These are phyloP conservation scores for Candida pseudofarinosa DNA, from an alignment of 805 yeast species.

Conservation along the genomic window DNA sequence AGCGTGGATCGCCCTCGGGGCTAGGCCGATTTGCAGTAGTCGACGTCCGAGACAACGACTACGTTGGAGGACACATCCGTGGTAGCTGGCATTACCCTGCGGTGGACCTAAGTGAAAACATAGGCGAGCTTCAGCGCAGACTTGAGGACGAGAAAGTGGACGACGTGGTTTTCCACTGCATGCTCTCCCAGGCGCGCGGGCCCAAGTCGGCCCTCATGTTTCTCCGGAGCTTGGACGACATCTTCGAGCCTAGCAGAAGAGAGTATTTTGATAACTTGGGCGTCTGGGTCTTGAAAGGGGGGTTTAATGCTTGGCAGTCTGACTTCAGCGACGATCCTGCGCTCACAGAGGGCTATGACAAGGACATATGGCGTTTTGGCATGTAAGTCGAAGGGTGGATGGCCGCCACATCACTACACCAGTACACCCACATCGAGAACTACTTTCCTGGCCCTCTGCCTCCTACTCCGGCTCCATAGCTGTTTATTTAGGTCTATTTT, in stretches of 20 bases:
- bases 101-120: slow-evolving; percentile 33
- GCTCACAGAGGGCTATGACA: slow-evolving; percentile 52
- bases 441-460: neutral
- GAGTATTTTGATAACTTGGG: slow-evolving; percentile 33
- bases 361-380: slow-evolving; percentile 32
- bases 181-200: slow-evolving; percentile 86
- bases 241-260: slow-evolving; percentile 18
- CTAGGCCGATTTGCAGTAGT: slow-evolving; percentile 50
- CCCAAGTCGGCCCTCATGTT: slow-evolving; percentile 77
- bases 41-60: slow-evolving; percentile 85
- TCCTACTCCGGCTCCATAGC: neutral
- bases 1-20: slow-evolving; percentile 28
- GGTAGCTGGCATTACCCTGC: slow-evolving; percentile 57
- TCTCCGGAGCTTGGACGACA: slow-evolving; percentile 40
- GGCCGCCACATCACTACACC: neutral
- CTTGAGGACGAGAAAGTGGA: slow-evolving; percentile 29
- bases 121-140: slow-evolving; percentile 35
- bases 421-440: neutral
- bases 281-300: slow-evolving; percentile 76
- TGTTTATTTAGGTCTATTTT: neutral
- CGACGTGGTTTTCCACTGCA: slow-evolving; percentile 84
- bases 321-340: slow-evolving; percentile 60
- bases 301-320: slow-evolving; percentile 81
- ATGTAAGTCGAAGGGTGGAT: neutral
- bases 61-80: slow-evolving; percentile 69